These are phyloP conservation scores for Fagopyrum tataricum DNA, from an alignment of 148 eudicot species.

Conservation along the genomic window DNA sequence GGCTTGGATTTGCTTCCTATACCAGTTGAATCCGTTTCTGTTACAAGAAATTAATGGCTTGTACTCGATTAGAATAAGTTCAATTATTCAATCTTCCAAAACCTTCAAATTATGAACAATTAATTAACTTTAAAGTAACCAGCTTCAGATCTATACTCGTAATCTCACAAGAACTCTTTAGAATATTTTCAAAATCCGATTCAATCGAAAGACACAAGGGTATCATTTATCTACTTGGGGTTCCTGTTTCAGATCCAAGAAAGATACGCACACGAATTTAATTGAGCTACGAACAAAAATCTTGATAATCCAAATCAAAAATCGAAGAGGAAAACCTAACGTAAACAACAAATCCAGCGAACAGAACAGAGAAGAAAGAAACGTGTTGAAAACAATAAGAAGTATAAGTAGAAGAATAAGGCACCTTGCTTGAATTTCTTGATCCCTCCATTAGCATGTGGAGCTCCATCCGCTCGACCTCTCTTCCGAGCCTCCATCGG, in stretches of 20 bases:
- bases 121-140: constrained; percentile 7
- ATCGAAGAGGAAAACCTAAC: background rate
- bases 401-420: constrained; percentile 6
- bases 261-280: background rate
- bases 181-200: background rate
- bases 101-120: constrained; percentile 12
- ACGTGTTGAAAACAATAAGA: background rate
- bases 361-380: background rate
- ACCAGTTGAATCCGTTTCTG: constrained; percentile 91
- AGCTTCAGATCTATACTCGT: constrained; percentile 8
- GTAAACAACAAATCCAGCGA: background rate
- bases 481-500: constrained; percentile 42
- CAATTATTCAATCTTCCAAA: background rate
- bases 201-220: background rate
- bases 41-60: constrained; percentile 61
- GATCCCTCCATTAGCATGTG: constrained; percentile 37
- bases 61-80: constrained; percentile 36
- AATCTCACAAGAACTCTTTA: background rate
- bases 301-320: background rate
- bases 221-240: background rate
- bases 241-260: constrained; percentile 24
- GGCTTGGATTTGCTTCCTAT: constrained; percentile 97
- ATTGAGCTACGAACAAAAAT: background rate
- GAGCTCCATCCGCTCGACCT: constrained; percentile 21
- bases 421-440: constrained; percentile 42